Evolutionary conservation across 1,284 basidiomycete species (phyloP).

Genomic region (Ganoderma meredithae): DNA sequence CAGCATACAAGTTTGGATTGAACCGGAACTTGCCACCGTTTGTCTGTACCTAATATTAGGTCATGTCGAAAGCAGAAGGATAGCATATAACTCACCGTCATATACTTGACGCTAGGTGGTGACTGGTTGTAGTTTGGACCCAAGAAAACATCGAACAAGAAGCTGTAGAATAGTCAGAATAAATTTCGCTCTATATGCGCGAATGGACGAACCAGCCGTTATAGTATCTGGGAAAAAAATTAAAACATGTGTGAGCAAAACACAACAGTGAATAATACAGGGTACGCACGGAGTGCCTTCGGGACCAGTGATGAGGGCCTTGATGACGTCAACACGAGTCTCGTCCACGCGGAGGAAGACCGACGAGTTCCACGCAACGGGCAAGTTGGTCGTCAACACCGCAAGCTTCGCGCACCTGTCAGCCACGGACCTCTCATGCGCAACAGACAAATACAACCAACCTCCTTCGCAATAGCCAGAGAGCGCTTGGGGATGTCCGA

Average conservation of each 20-base stretch:
- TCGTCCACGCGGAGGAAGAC: conserved; percentile 90
- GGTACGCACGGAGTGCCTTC: conserved; percentile 86
- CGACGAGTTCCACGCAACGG: conserved; percentile 89
- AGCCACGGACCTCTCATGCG: background rate
- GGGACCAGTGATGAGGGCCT: conserved; percentile 89
- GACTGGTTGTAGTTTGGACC: conserved; percentile 82
- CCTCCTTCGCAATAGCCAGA: conserved; percentile 92
- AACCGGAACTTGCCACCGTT: conserved; percentile 89
- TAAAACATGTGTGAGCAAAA: conserved; percentile 11
- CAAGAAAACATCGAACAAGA: conserved; percentile 90
- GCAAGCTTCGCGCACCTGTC: conserved; percentile 66
- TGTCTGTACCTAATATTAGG: conserved; percentile 58
- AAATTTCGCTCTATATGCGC: too few relatives aligned
- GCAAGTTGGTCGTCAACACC: conserved; percentile 88
- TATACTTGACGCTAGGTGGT: conserved; percentile 86
- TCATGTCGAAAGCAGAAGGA: background rate
- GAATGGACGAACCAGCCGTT: conserved; percentile 77
- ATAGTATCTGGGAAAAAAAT: conserved; percentile 61
- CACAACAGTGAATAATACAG: conserved; percentile 6
- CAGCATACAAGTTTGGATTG: conserved; percentile 91
- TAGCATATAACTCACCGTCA: conserved; percentile 70
- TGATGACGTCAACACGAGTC: conserved; percentile 88
- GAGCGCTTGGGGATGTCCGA: conserved; percentile 87
- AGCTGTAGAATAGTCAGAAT: conserved; percentile 44
- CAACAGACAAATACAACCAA: conserved; percentile 40